Conservation (phyloP, 257 asterid genomes). For the Gardenia jasminoides region DNA sequence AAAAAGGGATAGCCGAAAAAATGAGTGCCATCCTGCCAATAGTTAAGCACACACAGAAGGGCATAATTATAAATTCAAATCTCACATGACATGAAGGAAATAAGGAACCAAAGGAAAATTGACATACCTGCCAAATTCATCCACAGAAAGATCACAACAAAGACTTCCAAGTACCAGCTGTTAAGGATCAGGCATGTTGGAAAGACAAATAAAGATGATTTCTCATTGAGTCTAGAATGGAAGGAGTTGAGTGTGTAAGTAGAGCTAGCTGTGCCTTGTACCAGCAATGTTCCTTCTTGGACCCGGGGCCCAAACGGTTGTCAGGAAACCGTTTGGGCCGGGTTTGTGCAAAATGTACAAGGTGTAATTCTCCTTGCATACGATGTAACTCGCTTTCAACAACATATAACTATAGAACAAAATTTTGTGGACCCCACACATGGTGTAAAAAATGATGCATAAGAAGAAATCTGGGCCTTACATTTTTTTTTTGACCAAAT, state of each 20-base stretch:
- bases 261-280: conserved; percentile 48
- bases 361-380: no score
- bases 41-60: conserved; percentile 2
- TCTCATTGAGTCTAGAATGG: neutral
- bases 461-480: no score
- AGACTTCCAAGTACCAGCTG: conserved; percentile 95
- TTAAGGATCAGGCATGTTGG: conserved; percentile 14
- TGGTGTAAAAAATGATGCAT: no score
- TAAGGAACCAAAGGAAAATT: neutral
- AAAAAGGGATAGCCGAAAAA: conserved; percentile 89
- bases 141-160: conserved; percentile 76
- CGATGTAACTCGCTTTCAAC: no score
- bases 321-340: no score
- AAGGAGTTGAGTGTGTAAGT: neutral
- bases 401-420: no score
- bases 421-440: no score
- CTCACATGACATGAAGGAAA: neutral
- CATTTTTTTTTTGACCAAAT: no score
- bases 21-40: conserved; percentile 90
- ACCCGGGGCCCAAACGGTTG: no score
- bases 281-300: no score
- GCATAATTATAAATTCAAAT: neutral
- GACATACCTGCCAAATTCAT: conserved; percentile 69
- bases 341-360: no score
- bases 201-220: neutral